phyloP scores from a whole-genome alignment of 345 rosid genomes.

The Eucalyptus cloeziana region DNA sequence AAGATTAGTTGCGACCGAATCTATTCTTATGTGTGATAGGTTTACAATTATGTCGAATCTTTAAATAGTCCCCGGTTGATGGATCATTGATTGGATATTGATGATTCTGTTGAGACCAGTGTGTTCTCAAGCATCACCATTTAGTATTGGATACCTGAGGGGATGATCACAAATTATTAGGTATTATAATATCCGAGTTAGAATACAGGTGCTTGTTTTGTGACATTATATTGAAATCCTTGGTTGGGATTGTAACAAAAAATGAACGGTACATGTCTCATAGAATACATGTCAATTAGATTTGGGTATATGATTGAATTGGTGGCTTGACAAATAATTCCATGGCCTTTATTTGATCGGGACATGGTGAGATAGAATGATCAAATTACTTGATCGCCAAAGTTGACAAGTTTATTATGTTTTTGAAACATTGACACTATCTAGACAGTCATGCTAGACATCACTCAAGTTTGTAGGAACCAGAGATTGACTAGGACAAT shows the following conservation, averaged over 20 bases:
- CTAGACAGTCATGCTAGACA: rapidly evolving
- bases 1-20: no score
- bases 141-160: rapidly evolving
- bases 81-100: rapidly evolving
- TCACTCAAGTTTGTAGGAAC: no score
- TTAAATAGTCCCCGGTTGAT: rapidly evolving
- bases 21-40: no score
- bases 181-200: rapidly evolving
- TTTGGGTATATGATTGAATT: no score
- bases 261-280: rapidly evolving
- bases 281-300: no score
- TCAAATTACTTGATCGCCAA: rapidly evolving
- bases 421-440: no score
- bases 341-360: rapidly evolving
- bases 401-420: rapidly evolving
- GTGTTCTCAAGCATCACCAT: no score
- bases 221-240: rapidly evolving
- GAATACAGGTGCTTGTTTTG: rapidly evolving
- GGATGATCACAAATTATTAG: rapidly evolving
- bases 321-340: no score
- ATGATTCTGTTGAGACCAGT: rapidly evolving
- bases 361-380: rapidly evolving
- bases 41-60: rapidly evolving
- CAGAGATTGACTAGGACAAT: rapidly evolving
- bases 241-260: rapidly evolving